Conservation (phyloP, 164 flowering plant species). For the Umbellularia californica region DNA sequence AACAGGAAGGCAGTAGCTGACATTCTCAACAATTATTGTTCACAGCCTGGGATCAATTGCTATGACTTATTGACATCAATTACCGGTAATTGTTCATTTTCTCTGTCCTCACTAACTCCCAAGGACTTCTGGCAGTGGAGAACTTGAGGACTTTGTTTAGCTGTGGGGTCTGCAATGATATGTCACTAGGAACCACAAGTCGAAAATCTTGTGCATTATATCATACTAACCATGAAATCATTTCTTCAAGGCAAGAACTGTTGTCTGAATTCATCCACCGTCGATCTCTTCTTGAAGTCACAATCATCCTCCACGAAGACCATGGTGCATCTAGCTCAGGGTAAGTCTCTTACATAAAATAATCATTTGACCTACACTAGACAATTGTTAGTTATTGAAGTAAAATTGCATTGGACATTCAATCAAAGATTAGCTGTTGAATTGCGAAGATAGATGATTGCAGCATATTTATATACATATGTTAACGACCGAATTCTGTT, state of each 20-base stretch:
- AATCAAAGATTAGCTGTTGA: neutral
- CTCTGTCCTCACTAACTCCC: neutral
- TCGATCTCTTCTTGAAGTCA: slow-evolving; percentile 47
- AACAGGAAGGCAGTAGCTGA: slow-evolving; percentile 33
- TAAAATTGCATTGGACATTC: neutral
- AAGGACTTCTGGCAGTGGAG: too few relatives aligned
- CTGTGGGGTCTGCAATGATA: too few relatives aligned
- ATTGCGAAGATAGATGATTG: too few relatives aligned
- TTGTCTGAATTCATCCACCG: slow-evolving; percentile 58
- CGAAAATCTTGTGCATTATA: too few relatives aligned
- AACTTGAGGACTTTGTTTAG: too few relatives aligned
- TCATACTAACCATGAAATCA: too few relatives aligned
- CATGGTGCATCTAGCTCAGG: slow-evolving; percentile 71
- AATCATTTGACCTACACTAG: too few relatives aligned
- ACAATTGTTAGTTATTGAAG: neutral
- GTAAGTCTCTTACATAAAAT: slow-evolving; percentile 29
- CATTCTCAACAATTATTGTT: slow-evolving; percentile 44
- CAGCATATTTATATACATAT: too few relatives aligned
- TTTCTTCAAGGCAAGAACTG: slow-evolving; percentile 47
- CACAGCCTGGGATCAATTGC: slow-evolving; percentile 50
- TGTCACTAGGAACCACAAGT: too few relatives aligned
- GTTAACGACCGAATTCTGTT: neutral
- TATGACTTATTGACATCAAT: slow-evolving; percentile 40
- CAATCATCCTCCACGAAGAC: slow-evolving; percentile 68
- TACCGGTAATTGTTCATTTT: slow-evolving; percentile 18